Conservation (phyloP, 345 rosid genomes). For the Eucalyptus victrix region DNA sequence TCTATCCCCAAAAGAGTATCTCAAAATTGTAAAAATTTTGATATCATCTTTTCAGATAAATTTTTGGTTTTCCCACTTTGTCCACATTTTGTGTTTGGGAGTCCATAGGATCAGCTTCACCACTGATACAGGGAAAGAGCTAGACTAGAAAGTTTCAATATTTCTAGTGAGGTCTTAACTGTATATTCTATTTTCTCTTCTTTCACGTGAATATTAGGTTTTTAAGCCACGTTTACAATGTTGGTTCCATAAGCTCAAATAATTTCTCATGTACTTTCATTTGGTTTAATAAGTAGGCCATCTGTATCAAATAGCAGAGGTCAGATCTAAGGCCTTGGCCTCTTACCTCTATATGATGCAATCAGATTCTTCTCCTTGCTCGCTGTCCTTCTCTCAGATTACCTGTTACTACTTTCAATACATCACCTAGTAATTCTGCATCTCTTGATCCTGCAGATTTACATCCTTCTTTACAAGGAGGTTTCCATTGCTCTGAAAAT, state of each 20-base stretch:
- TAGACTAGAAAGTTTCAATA: background rate
- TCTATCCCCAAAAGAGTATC: background rate
- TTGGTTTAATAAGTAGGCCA: background rate
- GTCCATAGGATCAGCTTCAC: background rate
- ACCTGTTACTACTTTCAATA: background rate
- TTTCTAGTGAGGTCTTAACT: background rate
- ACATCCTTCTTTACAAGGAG: conserved; percentile 86
- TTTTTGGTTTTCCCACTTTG: background rate
- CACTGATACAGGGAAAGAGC: background rate
- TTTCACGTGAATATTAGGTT: background rate
- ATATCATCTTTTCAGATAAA: background rate
- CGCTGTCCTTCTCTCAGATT: background rate
- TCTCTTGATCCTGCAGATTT: conserved; percentile 39
- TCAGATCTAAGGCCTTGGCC: background rate
- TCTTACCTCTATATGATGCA: background rate
- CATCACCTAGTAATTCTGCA: background rate
- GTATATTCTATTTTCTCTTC: background rate
- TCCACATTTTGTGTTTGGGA: background rate
- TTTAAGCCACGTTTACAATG: background rate
- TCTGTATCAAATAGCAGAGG: background rate
- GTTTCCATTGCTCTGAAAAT: conserved; percentile 83
- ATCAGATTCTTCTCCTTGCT: background rate
- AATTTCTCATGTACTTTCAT: background rate
- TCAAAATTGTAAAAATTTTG: background rate
- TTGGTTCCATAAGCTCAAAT: background rate